A percentile compares a stretch with the other conserved stretches of the same genome.
Evolutionary conservation across 108 stramenopile genomes (phyloP).

Genomic region (Nitzschia putrida): DNA sequence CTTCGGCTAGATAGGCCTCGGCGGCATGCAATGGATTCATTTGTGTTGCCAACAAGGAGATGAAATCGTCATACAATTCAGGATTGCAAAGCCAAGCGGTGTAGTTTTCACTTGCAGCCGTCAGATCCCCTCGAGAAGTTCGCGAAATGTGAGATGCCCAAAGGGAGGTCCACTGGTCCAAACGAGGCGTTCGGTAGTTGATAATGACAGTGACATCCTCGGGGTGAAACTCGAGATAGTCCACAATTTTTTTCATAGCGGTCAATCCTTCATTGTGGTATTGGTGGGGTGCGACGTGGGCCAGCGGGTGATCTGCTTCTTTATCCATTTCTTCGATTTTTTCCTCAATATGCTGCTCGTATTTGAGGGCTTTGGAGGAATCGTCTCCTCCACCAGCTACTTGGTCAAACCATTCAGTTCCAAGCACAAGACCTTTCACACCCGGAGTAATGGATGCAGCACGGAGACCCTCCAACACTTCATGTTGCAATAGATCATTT

Average conservation of each 20-base stretch:
- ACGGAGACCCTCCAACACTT: slow-evolving; percentile 30
- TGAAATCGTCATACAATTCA: background rate
- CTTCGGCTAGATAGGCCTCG: slow-evolving; percentile 19
- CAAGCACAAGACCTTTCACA: slow-evolving; percentile 22
- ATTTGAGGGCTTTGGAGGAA: background rate
- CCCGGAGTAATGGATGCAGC: slow-evolving; percentile 8
- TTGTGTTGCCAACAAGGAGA: slow-evolving; percentile 12
- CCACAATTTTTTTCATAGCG: slow-evolving; percentile 22
- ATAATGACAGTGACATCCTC: slow-evolving; percentile 33
- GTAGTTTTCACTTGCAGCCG: background rate
- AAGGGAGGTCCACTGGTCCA: slow-evolving; percentile 37
- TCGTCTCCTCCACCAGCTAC: slow-evolving; percentile 8
- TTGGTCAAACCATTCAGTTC: slow-evolving; percentile 38
- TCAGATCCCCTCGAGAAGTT: background rate
- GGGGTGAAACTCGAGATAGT: slow-evolving; percentile 3
- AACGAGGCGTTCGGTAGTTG: slow-evolving; percentile 39
- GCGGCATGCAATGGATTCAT: slow-evolving; percentile 32
- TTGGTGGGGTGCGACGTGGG: background rate
- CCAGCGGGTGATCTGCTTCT: background rate
- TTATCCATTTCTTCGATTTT: background rate
- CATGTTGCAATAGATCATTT: slow-evolving; percentile 1
- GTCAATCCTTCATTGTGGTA: slow-evolving; percentile 5
- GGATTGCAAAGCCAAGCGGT: slow-evolving; percentile 18
- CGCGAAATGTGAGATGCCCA: slow-evolving; percentile 2
- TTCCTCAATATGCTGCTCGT: background rate